Conservation (phyloP, 257 asterid species). For the Agastache rugosa region DNA sequence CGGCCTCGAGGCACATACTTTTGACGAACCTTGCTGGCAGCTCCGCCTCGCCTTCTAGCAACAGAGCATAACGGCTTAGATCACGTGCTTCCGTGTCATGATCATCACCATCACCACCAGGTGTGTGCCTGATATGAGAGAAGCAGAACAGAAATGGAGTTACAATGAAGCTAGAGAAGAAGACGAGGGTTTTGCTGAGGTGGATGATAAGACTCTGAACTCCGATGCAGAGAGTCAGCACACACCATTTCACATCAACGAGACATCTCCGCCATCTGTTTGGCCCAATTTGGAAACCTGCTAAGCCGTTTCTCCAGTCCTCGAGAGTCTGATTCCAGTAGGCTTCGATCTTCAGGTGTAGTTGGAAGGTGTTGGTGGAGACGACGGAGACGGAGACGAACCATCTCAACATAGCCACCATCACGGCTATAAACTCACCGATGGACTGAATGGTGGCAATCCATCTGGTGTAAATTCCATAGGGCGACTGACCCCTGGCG, state of each 20-base stretch:
- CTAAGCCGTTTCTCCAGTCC: slow-evolving; percentile 16
- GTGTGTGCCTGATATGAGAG: no score
- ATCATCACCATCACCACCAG: no score
- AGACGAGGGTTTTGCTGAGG: neutral
- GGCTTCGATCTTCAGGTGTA: neutral
- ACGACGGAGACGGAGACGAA: neutral
- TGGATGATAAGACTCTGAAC: neutral
- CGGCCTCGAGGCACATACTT: slow-evolving; percentile 27
- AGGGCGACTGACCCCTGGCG: neutral
- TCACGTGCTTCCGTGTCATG: neutral
- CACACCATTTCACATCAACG: neutral
- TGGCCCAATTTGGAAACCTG: neutral
- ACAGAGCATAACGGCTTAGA: slow-evolving; percentile 18
- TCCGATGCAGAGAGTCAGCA: neutral
- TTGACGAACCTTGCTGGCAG: neutral
- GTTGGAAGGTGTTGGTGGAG: neutral
- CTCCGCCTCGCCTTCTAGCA: slow-evolving; percentile 20
- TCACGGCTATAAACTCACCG: neutral
- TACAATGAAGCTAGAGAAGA: neutral
- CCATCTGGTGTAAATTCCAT: slow-evolving; percentile 18
- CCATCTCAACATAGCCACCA: slow-evolving; percentile 17
- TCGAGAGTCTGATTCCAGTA: slow-evolving; percentile 17
- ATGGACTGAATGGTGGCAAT: neutral
- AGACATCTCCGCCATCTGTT: neutral
- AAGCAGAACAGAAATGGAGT: neutral